Evolutionary conservation across 805 yeast genomes (phyloP).

Genomic region (Cephaloascus fragrans): DNA sequence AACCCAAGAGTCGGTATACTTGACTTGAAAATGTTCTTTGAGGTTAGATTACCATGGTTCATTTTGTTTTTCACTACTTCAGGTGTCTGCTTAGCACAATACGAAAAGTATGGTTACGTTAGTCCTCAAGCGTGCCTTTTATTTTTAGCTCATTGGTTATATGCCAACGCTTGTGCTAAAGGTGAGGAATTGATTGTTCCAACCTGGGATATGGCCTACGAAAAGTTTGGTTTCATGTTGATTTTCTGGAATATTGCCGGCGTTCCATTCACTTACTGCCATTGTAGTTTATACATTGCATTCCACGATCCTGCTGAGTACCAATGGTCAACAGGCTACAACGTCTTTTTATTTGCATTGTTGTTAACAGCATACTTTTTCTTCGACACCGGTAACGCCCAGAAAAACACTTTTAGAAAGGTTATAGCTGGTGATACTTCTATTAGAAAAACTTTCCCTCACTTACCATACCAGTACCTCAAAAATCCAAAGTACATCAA

Average conservation of each 20-base stretch:
- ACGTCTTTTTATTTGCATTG: conserved; percentile 41
- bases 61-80: conserved; percentile 70
- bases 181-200: conserved; percentile 97
- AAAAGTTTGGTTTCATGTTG: conserved; percentile 98
- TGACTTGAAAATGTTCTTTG: conserved; percentile 95
- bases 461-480: conserved; percentile 74
- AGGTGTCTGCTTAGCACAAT: conserved; percentile 70
- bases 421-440: conserved; percentile 68
- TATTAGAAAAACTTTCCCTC: conserved; percentile 86
- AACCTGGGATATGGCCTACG: conserved; percentile 99
- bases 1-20: conserved; percentile 91
- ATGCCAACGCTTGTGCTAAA: conserved; percentile 94
- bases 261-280: conserved; percentile 97
- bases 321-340: conserved; percentile 57
- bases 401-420: conserved; percentile 87
- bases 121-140: conserved; percentile 68
- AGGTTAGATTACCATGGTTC: conserved; percentile 96
- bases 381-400: conserved; percentile 92
- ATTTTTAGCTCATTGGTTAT: conserved; percentile 81
- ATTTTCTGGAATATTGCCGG: conserved; percentile 99
- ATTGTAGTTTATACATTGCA: conserved; percentile 75
- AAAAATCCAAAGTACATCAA: conserved; percentile 77
- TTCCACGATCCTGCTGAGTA: conserved; percentile 82
- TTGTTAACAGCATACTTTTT: conserved; percentile 73
- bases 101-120: conserved; percentile 70